Evolutionary conservation across 106 monocot species (phyloP).

Genomic region (Chionographis japonica): DNA sequence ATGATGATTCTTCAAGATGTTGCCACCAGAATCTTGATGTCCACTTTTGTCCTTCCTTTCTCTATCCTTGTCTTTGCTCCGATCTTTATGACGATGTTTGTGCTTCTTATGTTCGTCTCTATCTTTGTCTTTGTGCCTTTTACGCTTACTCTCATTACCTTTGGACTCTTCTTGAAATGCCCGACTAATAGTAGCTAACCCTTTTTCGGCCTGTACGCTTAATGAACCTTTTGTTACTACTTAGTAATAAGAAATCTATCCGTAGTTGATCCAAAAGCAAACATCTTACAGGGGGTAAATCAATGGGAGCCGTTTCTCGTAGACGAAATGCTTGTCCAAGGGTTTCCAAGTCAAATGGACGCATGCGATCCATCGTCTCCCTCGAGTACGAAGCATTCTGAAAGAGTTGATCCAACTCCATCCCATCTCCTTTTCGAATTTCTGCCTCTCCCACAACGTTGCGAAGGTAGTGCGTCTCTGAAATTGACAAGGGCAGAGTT

Average conservation of each 20-base stretch:
- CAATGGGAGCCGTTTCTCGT: slow-evolving; percentile 70
- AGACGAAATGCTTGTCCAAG: slow-evolving; percentile 84
- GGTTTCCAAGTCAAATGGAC: slow-evolving; percentile 69
- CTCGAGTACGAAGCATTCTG: slow-evolving; percentile 58
- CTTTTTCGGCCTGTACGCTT: slow-evolving; percentile 54
- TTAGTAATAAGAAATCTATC: no score
- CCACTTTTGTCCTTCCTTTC: slow-evolving; percentile 53
- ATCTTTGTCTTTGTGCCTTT: slow-evolving; percentile 64
- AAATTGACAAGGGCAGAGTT: slow-evolving; percentile 67
- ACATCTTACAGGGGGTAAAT: slow-evolving; percentile 75
- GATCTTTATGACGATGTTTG: slow-evolving; percentile 65
- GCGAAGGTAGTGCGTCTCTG: slow-evolving; percentile 93
- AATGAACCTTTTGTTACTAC: no score
- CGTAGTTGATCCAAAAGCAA: slow-evolving; percentile 10
- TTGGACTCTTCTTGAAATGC: slow-evolving; percentile 46
- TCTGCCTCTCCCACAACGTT: slow-evolving; percentile 94
- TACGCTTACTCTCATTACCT: slow-evolving; percentile 59
- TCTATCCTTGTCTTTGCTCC: slow-evolving; percentile 58
- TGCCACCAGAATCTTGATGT: slow-evolving; percentile 31
- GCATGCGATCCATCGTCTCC: slow-evolving; percentile 56
- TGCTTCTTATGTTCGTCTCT: slow-evolving; percentile 66
- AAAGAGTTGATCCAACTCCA: slow-evolving; percentile 90
- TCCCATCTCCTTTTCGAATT: slow-evolving; percentile 90
- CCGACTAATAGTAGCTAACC: slow-evolving; percentile 50
- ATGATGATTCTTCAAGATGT: slow-evolving; percentile 43